phyloP scores from a whole-genome alignment of 169 alveolate genomes.

The Eimeria falciformis region DNA sequence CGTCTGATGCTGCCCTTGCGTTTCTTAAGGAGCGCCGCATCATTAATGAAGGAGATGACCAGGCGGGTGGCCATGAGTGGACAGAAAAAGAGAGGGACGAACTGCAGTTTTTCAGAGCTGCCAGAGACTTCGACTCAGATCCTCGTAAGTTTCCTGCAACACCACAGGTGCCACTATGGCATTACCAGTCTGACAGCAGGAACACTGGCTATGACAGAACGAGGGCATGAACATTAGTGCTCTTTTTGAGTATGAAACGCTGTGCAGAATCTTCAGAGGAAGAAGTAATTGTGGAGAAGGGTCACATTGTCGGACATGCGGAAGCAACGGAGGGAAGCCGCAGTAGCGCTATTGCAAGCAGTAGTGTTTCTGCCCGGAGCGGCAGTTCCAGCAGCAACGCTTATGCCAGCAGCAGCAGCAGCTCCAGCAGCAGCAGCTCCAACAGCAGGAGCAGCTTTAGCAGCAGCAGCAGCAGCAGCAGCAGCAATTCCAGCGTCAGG shows the following conservation, averaged over 20 bases:
- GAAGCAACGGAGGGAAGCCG: neutral
- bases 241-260: no score
- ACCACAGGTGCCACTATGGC: no score
- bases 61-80: neutral
- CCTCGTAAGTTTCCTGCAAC: slow-evolving; percentile 13
- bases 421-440: slow-evolving; percentile 12
- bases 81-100: slow-evolving; percentile 25
- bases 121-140: slow-evolving; percentile 56
- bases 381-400: slow-evolving; percentile 12
- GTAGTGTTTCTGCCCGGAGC: neutral
- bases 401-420: slow-evolving; percentile 4
- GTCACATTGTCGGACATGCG: neutral
- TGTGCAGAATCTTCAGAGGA: slow-evolving; percentile 52
- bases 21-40: slow-evolving; percentile 79
- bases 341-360: neutral
- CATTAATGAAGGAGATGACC: neutral
- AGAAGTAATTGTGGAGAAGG: neutral
- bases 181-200: no score
- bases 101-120: slow-evolving; percentile 30
- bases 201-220: no score
- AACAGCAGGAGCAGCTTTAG: neutral
- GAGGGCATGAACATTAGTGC: no score
- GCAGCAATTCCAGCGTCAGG: slow-evolving; percentile 30
- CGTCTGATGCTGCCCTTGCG: slow-evolving; percentile 72
- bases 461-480: slow-evolving; percentile 33